A percentile compares a stretch with the other conserved stretches of the same genome.
Evolutionary conservation across 345 rosid genomes (phyloP).

Genomic region (Pelargonium nanum): DNA sequence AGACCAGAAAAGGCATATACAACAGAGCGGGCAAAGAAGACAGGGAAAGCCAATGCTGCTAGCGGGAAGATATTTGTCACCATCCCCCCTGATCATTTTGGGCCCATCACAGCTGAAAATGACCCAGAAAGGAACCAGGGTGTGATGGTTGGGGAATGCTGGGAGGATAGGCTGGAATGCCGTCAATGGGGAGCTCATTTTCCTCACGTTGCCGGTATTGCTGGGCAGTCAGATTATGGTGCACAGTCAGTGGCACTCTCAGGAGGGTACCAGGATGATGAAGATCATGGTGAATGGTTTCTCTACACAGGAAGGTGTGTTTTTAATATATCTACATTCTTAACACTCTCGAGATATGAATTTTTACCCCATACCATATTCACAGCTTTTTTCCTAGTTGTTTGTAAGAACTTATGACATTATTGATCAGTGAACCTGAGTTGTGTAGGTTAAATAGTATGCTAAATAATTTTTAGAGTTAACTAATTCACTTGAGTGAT

Average conservation of each 20-base stretch:
- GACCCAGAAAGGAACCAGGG: constrained; percentile 58
- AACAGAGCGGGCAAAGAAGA: constrained; percentile 49
- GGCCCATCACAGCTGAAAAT: constrained; percentile 53
- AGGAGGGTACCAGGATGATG: constrained; percentile 68
- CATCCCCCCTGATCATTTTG: constrained; percentile 52
- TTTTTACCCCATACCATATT: no score
- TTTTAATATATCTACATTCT: neutral
- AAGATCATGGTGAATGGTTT: constrained; percentile 83
- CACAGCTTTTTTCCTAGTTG: neutral
- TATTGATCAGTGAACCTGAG: neutral
- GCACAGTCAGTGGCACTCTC: constrained; percentile 66
- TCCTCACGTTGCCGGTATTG: constrained; percentile 51
- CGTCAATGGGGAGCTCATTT: constrained; percentile 73
- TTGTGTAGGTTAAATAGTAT: neutral
- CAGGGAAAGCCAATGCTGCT: constrained; percentile 71
- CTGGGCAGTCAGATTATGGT: constrained; percentile 49
- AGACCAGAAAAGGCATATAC: constrained; percentile 58
- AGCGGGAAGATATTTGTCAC: constrained; percentile 68
- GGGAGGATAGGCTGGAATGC: constrained; percentile 52
- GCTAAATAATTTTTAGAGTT: neutral
- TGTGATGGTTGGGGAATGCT: constrained; percentile 53
- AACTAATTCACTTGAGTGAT: neutral
- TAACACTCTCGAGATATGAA: neutral
- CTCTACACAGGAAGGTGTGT: constrained; percentile 66
- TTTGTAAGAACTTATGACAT: neutral